phyloP scores from a whole-genome alignment of 202 grass and related monocot species.

The Carex arenaria region DNA sequence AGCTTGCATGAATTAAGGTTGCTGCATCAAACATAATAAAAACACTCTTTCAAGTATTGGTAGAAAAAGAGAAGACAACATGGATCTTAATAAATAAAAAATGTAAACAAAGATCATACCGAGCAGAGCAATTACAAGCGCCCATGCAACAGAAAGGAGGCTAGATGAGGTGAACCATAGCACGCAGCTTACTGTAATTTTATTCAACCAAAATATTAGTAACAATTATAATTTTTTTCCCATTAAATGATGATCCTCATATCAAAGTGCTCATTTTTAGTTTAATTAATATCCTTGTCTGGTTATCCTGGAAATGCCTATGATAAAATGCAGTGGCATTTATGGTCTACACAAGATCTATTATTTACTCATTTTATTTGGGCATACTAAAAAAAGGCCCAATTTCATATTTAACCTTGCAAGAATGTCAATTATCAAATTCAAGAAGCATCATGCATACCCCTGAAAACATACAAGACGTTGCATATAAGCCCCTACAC shows the following conservation, averaged over 20 bases:
- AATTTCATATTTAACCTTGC: not conserved
- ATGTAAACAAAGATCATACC: constrained; percentile 35
- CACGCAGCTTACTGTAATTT: constrained; percentile 73
- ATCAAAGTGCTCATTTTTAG: not conserved
- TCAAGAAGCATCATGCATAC: not conserved
- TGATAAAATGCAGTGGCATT: not conserved
- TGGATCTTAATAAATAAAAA: not conserved
- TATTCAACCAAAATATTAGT: constrained; percentile 13
- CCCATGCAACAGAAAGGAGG: constrained; percentile 75
- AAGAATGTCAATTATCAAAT: not conserved
- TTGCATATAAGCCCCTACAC: not conserved
- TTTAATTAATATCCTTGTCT: not conserved
- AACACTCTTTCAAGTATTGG: not conserved
- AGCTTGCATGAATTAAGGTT: constrained; percentile 85
- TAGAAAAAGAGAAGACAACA: not conserved
- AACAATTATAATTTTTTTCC: not conserved
- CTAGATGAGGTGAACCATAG: constrained; percentile 93
- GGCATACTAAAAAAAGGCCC: not conserved
- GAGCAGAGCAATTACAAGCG: constrained; percentile 69
- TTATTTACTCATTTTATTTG: not conserved
- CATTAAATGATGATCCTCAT: not conserved
- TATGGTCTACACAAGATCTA: not conserved
- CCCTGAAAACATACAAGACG: not conserved
- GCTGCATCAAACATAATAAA: constrained; percentile 40
- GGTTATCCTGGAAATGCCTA: not conserved